A percentile compares a stretch with the other conserved stretches of the same genome.
These are phyloP conservation scores for Tetraselmis chui DNA, from an alignment of 139 green algal genomes.

Conservation along the genomic window DNA sequence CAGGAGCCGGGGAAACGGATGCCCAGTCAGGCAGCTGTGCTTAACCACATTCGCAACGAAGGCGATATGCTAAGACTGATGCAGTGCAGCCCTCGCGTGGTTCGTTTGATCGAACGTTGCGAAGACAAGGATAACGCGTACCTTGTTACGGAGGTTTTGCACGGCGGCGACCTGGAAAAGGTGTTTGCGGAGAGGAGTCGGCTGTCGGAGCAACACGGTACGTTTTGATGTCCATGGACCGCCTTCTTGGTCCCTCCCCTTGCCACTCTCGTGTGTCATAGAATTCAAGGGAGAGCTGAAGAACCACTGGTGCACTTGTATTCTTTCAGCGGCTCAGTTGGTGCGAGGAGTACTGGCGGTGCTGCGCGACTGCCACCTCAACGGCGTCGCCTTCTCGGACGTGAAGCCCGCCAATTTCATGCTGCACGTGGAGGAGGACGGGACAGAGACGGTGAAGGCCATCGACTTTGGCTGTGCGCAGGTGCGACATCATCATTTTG, in stretches of 20 bases:
- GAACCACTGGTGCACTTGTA: neutral
- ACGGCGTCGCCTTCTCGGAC: slow-evolving; percentile 1
- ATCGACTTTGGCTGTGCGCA: slow-evolving; percentile 18
- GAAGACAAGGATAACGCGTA: neutral
- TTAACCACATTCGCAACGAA: neutral
- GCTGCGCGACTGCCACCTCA: slow-evolving; percentile 6
- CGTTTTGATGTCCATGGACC: neutral
- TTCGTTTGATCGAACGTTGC: neutral
- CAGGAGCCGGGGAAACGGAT: neutral
- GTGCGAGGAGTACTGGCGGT: slow-evolving; percentile 3
- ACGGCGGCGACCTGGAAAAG: neutral
- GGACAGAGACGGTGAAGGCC: slow-evolving; percentile 6
- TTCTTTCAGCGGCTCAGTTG: neutral
- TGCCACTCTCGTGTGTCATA: neutral
- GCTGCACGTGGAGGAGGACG: neutral
- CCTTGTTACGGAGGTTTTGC: neutral
- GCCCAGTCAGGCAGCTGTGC: neutral
- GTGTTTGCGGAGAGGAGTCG: neutral
- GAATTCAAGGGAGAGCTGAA: neutral
- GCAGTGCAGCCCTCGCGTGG: neutral
- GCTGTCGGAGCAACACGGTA: neutral
- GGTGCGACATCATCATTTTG: no score
- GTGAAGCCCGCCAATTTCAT: slow-evolving; percentile 21
- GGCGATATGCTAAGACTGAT: neutral
- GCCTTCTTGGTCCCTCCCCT: neutral